A percentile compares a stretch with the other conserved stretches of the same genome.
Evolutionary conservation across 2,329 filamentous ascomycete genomes (phyloP).

Genomic region (Nigrograna mackinnonii): DNA sequence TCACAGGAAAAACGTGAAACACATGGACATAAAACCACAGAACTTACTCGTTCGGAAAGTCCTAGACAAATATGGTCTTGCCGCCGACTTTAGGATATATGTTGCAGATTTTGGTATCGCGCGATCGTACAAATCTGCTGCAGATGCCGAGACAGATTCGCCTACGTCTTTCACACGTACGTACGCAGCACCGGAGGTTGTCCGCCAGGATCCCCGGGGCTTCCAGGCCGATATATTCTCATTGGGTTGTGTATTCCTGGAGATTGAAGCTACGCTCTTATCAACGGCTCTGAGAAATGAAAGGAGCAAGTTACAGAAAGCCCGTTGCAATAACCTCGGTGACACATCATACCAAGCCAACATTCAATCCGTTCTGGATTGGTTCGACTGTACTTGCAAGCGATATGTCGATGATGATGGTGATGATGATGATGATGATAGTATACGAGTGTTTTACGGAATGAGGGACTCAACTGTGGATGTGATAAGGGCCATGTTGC

Average conservation of each 20-base stretch:
- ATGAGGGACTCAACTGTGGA: too few relatives aligned
- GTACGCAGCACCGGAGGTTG: slow-evolving; percentile 25
- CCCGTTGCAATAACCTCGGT: not conserved
- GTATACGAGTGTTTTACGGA: too few relatives aligned
- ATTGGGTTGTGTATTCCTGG: slow-evolving; percentile 22
- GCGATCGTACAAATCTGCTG: slow-evolving; percentile 15
- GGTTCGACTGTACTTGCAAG: too few relatives aligned
- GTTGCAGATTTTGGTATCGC: slow-evolving; percentile 29
- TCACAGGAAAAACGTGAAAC: slow-evolving; percentile 17
- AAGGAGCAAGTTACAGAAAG: not conserved
- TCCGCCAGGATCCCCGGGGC: slow-evolving; percentile 11
- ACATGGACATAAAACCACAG: slow-evolving; percentile 31
- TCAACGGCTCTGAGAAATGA: not conserved
- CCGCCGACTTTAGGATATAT: slow-evolving; percentile 15
- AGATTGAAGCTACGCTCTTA: slow-evolving; percentile 16
- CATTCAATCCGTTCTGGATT: not conserved
- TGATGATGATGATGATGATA: too few relatives aligned
- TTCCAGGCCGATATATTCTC: slow-evolving; percentile 24
- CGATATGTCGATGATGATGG: too few relatives aligned
- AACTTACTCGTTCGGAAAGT: slow-evolving; percentile 21
- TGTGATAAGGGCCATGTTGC: too few relatives aligned
- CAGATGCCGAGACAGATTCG: slow-evolving; percentile 18
- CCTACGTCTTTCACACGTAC: slow-evolving; percentile 15
- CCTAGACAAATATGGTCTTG: slow-evolving; percentile 1
- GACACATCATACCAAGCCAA: not conserved